A percentile compares a stretch with the other conserved stretches of the same genome.
phyloP scores from a whole-genome alignment of 2,329 filamentous ascomycete species.

The Graphilbum fragrans region DNA sequence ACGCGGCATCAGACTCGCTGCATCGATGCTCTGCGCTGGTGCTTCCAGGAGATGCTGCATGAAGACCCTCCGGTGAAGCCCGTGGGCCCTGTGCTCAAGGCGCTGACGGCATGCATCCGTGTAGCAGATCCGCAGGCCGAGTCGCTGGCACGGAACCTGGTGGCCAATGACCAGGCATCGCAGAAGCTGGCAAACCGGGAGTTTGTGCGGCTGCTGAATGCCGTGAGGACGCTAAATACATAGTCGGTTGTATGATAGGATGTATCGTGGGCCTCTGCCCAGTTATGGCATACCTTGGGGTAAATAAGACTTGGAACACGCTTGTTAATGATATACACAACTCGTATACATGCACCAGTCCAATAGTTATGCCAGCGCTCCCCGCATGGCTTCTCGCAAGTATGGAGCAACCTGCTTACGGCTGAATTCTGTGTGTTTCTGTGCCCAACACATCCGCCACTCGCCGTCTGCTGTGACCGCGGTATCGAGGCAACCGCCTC shows the following conservation, averaged over 20 bases:
- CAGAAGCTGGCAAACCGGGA: slow-evolving; percentile 1
- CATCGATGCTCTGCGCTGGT: slow-evolving; percentile 35
- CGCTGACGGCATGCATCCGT: slow-evolving; percentile 41
- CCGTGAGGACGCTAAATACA: neutral
- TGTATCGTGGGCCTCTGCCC: too few relatives aligned
- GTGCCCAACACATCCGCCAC: slow-evolving; percentile 53
- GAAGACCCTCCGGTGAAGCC: slow-evolving; percentile 39
- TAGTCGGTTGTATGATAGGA: too few relatives aligned
- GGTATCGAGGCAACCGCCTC: slow-evolving; percentile 32
- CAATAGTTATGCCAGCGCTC: too few relatives aligned
- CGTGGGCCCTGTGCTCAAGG: slow-evolving; percentile 27
- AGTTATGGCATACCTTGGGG: too few relatives aligned
- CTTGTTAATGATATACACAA: too few relatives aligned
- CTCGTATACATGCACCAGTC: too few relatives aligned
- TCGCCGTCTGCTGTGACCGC: slow-evolving; percentile 17
- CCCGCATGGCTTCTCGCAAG: slow-evolving; percentile 40
- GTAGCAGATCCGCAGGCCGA: slow-evolving; percentile 41
- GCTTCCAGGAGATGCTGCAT: slow-evolving; percentile 45
- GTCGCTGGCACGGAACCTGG: slow-evolving; percentile 13
- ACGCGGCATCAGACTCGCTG: slow-evolving; percentile 29
- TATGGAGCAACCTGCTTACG: slow-evolving; percentile 60
- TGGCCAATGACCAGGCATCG: neutral
- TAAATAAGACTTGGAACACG: too few relatives aligned
- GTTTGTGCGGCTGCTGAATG: slow-evolving; percentile 6
- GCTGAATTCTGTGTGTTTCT: slow-evolving; percentile 48